These are phyloP conservation scores for Sporothrix pallida DNA, from an alignment of 2,329 filamentous ascomycete genomes.

Conservation along the genomic window DNA sequence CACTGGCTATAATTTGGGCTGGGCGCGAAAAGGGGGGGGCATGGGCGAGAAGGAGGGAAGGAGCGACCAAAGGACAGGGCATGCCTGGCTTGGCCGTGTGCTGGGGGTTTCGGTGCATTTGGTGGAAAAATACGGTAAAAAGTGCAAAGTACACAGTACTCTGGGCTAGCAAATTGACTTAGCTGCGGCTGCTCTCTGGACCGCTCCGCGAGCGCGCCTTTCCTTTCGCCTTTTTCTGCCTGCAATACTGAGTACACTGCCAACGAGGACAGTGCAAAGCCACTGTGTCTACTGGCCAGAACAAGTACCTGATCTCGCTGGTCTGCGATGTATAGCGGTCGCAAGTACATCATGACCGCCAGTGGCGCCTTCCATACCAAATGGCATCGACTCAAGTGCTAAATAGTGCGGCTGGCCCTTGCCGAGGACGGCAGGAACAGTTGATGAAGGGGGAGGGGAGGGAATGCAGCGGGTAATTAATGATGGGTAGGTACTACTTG, in stretches of 20 bases:
- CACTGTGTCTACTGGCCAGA: conserved; percentile 5
- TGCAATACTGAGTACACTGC: background rate
- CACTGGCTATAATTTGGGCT: conserved; percentile 14
- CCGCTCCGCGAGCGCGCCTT: conserved; percentile 33
- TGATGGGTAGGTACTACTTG: conserved; percentile 31
- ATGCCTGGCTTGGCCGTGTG: background rate
- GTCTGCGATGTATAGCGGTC: conserved; percentile 8
- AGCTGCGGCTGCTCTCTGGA: conserved; percentile 36
- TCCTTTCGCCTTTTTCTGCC: background rate
- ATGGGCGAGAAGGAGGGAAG: background rate
- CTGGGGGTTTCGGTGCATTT: background rate
- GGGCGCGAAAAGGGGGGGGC: conserved; percentile 16
- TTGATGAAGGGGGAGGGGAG: conserved; percentile 31
- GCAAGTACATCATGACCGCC: background rate
- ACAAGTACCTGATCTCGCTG: background rate
- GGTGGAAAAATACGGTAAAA: background rate
- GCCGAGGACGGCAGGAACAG: conserved; percentile 37
- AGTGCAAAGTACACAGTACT: conserved; percentile 26
- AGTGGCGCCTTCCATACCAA: background rate
- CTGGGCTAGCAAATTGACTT: conserved; percentile 24
- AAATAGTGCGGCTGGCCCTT: conserved; percentile 33
- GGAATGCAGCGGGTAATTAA: conserved; percentile 35
- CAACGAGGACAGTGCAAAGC: background rate
- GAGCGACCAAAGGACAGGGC: conserved; percentile 26
- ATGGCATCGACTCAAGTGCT: conserved; percentile 2